Conservation (phyloP, 2,329 filamentous ascomycete species). For the Cladophialophora exuberans region DNA sequence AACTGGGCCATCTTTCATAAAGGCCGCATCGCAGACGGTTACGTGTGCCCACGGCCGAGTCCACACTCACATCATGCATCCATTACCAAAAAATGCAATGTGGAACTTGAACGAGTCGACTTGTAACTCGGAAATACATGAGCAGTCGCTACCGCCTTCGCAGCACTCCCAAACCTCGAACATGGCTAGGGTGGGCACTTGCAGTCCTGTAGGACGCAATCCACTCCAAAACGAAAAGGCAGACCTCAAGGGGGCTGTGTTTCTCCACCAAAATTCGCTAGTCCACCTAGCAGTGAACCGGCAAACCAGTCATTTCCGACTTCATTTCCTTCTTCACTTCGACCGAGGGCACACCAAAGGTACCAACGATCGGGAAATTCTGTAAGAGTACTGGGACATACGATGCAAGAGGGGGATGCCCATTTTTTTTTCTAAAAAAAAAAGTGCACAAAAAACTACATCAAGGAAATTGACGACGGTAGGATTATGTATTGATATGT, state of each 20-base stretch:
- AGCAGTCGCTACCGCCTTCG: slow-evolving; percentile 4
- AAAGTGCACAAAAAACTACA: not conserved
- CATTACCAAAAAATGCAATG: too few species aligned
- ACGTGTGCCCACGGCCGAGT: too few species aligned
- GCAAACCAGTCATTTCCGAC: slow-evolving; percentile 6
- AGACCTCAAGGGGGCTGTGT: not conserved
- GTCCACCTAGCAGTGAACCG: not conserved
- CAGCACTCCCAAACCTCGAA: not conserved
- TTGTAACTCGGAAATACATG: too few species aligned
- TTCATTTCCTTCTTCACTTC: not conserved
- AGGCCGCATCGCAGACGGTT: too few species aligned
- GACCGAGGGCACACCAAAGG: not conserved
- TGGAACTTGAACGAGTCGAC: too few species aligned
- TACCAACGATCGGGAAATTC: too few species aligned
- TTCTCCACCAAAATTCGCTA: not conserved
- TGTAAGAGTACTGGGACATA: slow-evolving; percentile 1
- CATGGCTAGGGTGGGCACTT: not conserved
- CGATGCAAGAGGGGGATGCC: too few species aligned
- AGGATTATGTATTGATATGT: slow-evolving; percentile 5
- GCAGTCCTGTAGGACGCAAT: not conserved
- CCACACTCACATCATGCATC: not conserved
- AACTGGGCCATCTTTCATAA: too few species aligned
- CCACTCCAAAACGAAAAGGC: not conserved
- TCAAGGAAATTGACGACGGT: not conserved
- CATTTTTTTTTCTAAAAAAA: too few species aligned